Base-by-base conservation (phyloP, 2,329 filamentous ascomycete species). In the Botrytis cinerea region DNA sequence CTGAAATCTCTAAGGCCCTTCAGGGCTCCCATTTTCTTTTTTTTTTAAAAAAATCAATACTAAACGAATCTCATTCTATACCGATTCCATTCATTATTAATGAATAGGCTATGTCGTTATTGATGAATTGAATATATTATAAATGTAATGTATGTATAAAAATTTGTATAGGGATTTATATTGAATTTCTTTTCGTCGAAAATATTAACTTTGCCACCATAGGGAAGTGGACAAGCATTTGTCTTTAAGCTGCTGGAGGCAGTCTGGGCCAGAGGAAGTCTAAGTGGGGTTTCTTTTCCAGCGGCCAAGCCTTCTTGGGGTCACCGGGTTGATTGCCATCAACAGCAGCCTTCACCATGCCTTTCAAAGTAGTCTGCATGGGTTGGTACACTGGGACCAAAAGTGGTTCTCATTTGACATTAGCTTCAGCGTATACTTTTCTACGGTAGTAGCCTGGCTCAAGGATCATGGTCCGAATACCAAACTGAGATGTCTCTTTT, bases 381-480 rank as follows among this genome's bases (percentile, higher is more conserved):
- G 48, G 22, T 51, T 51, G 4, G 48, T 51, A 51, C 48, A n/a
- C 48, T n/a, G 10, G 48, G 9, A 51, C n/a, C 10, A 22, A 51
- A 51, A 51, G 25, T 51, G 48, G 22, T 14, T 25, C 22, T 9
- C 48, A 51, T 4, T 51, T 51, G 48, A 51, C 22, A 51, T 51
- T 51, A 4, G 48, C 48, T 51, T 51, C 48, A n/a, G 22, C n/a
- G 25, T n/a, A 51, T 51, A 51, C 22, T 14, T 51, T 51, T n/a
- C 22, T 51, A 51, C 48, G 48, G 4, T 14, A 51, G 48, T 51
- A 51, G 22, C 48, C 48, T 14, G 25, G 48, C 48, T 51, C 22
- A 14, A 87, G 80, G 20, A 78, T 63, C 7, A 75, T 43, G 4
- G 70, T 73, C 16, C 72, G 59, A 45, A 79, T 76, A 1, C 74